Evolutionary conservation across 371 early-diverging fungal genomes (phyloP), one percentile per base, ranked within the genome.

Genomic region (Mucor ambiguus): DNA sequence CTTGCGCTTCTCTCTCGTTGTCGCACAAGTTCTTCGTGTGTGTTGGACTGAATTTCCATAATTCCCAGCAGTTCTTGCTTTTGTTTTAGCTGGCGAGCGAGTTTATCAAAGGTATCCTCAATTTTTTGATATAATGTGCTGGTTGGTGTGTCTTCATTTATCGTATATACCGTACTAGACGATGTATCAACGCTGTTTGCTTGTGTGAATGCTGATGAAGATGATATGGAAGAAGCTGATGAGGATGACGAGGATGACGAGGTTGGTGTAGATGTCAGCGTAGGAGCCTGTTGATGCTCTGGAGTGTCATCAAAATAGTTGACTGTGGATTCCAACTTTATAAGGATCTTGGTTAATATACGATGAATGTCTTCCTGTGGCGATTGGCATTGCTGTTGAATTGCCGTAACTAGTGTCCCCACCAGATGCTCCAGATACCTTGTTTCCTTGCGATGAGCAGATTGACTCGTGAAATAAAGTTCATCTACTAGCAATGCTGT

Each of bases 391-490:
- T 41, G 41, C 41, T 41, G 41, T 18, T 41, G 41, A 16, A 41
- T 41, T 18, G 41, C 33, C 33, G 33, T 16, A 32, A 46, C 60
- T 22, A 64, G 48, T 14, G 58, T 58, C 10, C 58, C 64, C 7
- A 58, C 64, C 14, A 58, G 18, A 28, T 64, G 64, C 3, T 58
- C 35, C 2, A 61, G 55, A 24, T 65, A 52, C 10, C 24, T 57
- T 3, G 60, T 16, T 52, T 57, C 58, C 2, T 30, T 11, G 35
- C 49, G 41, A 33, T 58, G 55, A 2, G 60, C 49, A 18, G 48
- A 58, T 37, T 66, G 43, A 46, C 32, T 62, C 3, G 63, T 58
- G n/a, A 70, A 70, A 37, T 66, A 66, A 22, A 70, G 22, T 5
- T 70, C 70, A n/a, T 66, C 70, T 14, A 70, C 11, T n/a, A 60